These are phyloP conservation scores for Paecilomyces sp. DNA, from an alignment of 2,329 filamentous ascomycete species.

Conservation along the genomic window DNA sequence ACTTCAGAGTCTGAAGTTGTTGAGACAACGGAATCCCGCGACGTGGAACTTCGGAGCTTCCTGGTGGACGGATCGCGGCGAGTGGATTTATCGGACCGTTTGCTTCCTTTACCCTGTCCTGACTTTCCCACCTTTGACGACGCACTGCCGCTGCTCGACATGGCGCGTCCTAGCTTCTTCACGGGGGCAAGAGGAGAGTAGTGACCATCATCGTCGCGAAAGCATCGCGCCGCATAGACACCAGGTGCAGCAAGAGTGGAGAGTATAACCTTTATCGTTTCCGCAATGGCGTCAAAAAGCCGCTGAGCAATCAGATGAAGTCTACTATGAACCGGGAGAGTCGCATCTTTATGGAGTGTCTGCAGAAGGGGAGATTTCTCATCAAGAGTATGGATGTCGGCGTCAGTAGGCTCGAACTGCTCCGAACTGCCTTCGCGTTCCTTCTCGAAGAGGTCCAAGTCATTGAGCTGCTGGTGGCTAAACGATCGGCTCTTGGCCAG, in stretches of 20 bases:
- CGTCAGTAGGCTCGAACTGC: constrained; percentile 19
- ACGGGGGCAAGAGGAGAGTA: constrained; percentile 74
- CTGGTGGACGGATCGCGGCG: constrained; percentile 22
- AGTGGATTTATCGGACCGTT: constrained; percentile 16
- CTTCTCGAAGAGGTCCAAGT: constrained; percentile 21
- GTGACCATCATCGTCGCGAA: constrained; percentile 71
- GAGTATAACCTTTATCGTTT: constrained; percentile 70
- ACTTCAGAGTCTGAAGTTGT: constrained; percentile 51
- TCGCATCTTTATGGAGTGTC: constrained; percentile 29
- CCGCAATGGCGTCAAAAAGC: constrained; percentile 64
- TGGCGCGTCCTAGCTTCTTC: constrained; percentile 47
- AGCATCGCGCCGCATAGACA: constrained; percentile 72
- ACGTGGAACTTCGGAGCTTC: constrained; percentile 23
- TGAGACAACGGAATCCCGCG: constrained; percentile 40
- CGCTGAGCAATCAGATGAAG: constrained; percentile 56
- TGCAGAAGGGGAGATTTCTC: constrained; percentile 66
- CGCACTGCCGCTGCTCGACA: constrained; percentile 6
- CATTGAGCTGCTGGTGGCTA: constrained; percentile 33
- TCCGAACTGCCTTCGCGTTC: constrained; percentile 16
- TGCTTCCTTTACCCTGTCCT: constrained; percentile 14
- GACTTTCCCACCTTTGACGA: constrained; percentile 13
- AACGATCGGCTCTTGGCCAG: constrained; percentile 35
- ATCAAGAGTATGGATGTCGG: constrained; percentile 37
- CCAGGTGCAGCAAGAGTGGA: constrained; percentile 72
- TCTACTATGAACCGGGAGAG: constrained; percentile 28